Evolutionary conservation across 805 yeast genomes (phyloP), one percentile per base, ranked within the genome.

Genomic region (Nakazawaea ishiwadae): DNA sequence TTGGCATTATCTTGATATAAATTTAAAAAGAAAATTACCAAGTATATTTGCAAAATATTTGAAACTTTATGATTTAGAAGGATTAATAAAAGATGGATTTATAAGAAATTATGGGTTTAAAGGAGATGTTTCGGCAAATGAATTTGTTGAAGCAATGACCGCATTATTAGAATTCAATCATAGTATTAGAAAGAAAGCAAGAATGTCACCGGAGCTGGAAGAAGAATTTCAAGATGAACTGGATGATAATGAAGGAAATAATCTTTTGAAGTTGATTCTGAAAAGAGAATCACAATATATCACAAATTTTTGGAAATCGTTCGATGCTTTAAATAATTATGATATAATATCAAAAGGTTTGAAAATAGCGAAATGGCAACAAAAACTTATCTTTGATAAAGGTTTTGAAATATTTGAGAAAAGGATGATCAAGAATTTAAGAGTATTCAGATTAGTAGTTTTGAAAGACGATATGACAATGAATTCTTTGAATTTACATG

Each of bases 381-480:
- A 93, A 58, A 81, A 81, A 50, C 79, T 86, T 6, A 78, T 93
- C 2, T 93, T 91, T 55, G 73, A 81, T 38, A 85, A 96, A 0
- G 96, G 97, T 2, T 84, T 84, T 59, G 87, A 91, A n/a, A 72
- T 91, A 11, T 69, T 93, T 47, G 97, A 93, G 53, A 81, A 91
- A 52, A 77, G 81, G 47, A 68, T 83, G 53, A 75, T 91, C 40
- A 88, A 84, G 52, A 84, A 87, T 54, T 69, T 93, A 45, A 70
- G 89, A 36, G 72, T 87, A 15, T 93, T 85, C 58, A 69, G 96
- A 44, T 69, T 93, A 37, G 95, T 95, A 35, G 96, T 93, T 8
- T 61, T 95, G 31, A 86, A 83, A 48, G 98, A 90, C 55, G 95
- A 59, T 54, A 51, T 44, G 55, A 56, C 4, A 45, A 19, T 38